Evolutionary conservation across 2,329 filamentous ascomycete genomes (phyloP).

Genomic region (Fusarium sp.): DNA sequence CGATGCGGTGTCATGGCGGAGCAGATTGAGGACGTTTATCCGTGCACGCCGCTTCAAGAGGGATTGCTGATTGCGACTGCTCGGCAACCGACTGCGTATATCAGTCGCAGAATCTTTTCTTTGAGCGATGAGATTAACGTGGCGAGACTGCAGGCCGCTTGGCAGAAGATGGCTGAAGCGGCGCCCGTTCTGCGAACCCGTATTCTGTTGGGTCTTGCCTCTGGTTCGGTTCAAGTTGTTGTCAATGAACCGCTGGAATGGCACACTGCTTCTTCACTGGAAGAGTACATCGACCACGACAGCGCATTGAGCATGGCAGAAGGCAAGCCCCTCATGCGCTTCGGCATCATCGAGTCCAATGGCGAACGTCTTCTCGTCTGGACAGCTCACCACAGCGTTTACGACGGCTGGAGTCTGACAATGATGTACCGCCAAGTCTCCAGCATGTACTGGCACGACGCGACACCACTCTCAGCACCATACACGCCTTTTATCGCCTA

Average conservation of each 20-base stretch:
- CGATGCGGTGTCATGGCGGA: background rate
- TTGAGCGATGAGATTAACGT: background rate
- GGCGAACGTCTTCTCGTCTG: background rate
- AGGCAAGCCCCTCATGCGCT: background rate
- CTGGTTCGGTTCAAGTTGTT: background rate
- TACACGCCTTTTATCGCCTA: background rate
- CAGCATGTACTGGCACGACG: background rate
- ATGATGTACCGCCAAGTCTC: background rate
- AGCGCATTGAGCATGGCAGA: background rate
- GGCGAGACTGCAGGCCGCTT: background rate
- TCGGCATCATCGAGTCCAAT: background rate
- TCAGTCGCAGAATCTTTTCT: background rate
- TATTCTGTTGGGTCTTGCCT: background rate
- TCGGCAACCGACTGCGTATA: background rate
- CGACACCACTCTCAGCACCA: background rate
- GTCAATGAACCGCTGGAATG: background rate
- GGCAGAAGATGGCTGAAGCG: background rate
- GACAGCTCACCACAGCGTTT: background rate
- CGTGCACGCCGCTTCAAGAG: background rate
- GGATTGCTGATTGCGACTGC: background rate
- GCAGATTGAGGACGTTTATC: constrained; percentile 2
- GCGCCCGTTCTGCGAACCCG: background rate
- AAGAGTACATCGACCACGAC: background rate
- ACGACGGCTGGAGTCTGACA: background rate
- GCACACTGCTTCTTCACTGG: background rate